Percentiles rank a stretch among this genome's conserved stretches.
Conservation (phyloP, 1,139 yeast species). For the Yamadazyma atlantica region DNA sequence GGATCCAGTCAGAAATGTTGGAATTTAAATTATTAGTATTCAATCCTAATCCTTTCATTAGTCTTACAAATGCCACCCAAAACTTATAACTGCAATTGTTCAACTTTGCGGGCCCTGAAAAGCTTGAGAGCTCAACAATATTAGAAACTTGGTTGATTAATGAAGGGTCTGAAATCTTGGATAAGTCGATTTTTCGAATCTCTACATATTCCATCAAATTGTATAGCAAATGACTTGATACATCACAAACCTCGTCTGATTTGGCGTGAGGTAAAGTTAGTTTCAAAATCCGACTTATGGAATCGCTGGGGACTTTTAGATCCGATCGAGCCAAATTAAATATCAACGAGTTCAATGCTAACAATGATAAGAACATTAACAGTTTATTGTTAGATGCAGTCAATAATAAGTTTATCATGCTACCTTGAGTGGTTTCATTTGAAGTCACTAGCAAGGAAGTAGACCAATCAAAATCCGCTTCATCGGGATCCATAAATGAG, state of each 20-base stretch:
- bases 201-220: slow-evolving; percentile 7
- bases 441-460: neutral
- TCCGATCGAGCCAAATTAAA: slow-evolving; percentile 5
- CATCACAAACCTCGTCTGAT: slow-evolving; percentile 7
- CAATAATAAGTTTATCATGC: slow-evolving; percentile 5
- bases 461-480: slow-evolving; percentile 1
- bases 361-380: slow-evolving; percentile 9
- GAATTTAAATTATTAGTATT: slow-evolving; percentile 14
- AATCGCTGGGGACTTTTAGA: slow-evolving; percentile 1
- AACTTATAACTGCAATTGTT: slow-evolving; percentile 49
- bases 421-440: neutral
- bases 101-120: slow-evolving; percentile 56
- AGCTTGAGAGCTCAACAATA: slow-evolving; percentile 51
- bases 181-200: slow-evolving; percentile 2
- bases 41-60: slow-evolving; percentile 22
- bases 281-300: slow-evolving; percentile 5
- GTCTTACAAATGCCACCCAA: slow-evolving; percentile 49
- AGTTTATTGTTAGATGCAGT: slow-evolving; percentile 5
- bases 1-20: slow-evolving; percentile 48
- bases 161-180: slow-evolving; percentile 6
- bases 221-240: slow-evolving; percentile 8
- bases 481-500: neutral
- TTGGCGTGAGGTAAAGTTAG: slow-evolving; percentile 12
- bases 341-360: slow-evolving; percentile 12
- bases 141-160: slow-evolving; percentile 47